phyloP scores from a whole-genome alignment of 2,329 filamentous ascomycete species.

The Phyllosticta citrichinensis region DNA sequence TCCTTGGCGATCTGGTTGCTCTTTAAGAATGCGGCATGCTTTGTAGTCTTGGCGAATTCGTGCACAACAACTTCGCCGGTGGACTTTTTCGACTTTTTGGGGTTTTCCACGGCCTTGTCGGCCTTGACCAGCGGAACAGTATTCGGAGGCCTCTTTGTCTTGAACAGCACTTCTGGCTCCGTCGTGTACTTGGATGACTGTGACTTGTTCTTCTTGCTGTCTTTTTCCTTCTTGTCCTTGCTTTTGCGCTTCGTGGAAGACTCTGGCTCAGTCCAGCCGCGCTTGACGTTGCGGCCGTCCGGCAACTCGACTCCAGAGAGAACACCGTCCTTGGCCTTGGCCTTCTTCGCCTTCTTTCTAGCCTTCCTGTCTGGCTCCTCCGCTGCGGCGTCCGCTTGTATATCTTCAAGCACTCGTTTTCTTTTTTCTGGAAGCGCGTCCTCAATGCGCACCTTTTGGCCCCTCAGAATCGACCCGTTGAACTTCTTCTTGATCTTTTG shows the following conservation, averaged over 20 bases:
- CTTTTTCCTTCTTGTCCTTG: slow-evolving; percentile 40
- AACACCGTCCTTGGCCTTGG: slow-evolving; percentile 41
- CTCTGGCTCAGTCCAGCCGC: slow-evolving; percentile 72
- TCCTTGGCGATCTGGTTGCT: slow-evolving; percentile 35
- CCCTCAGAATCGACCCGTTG: slow-evolving; percentile 75
- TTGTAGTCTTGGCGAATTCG: slow-evolving; percentile 79
- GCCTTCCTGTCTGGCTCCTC: slow-evolving; percentile 42
- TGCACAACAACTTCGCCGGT: slow-evolving; percentile 59
- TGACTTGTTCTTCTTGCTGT: slow-evolving; percentile 46
- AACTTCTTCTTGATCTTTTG: slow-evolving; percentile 88
- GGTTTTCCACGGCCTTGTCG: slow-evolving; percentile 21
- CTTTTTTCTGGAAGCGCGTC: slow-evolving; percentile 60
- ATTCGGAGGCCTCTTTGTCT: slow-evolving; percentile 62
- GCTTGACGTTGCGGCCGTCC: slow-evolving; percentile 67
- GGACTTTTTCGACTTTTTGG: slow-evolving; percentile 37
- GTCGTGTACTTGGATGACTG: slow-evolving; percentile 73
- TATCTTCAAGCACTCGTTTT: slow-evolving; percentile 26
- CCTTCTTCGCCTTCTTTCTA: slow-evolving; percentile 36
- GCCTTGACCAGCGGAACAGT: slow-evolving; percentile 26
- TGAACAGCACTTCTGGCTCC: slow-evolving; percentile 73
- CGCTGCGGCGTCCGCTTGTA: slow-evolving; percentile 24
- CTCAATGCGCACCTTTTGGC: slow-evolving; percentile 75
- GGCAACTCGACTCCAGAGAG: slow-evolving; percentile 63
- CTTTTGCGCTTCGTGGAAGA: slow-evolving; percentile 35
- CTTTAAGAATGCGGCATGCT: slow-evolving; percentile 74